These are phyloP conservation scores for Bolboschoenoplectus hybrid DNA, from an alignment of 202 grass and related monocot genomes.

Conservation along the genomic window DNA sequence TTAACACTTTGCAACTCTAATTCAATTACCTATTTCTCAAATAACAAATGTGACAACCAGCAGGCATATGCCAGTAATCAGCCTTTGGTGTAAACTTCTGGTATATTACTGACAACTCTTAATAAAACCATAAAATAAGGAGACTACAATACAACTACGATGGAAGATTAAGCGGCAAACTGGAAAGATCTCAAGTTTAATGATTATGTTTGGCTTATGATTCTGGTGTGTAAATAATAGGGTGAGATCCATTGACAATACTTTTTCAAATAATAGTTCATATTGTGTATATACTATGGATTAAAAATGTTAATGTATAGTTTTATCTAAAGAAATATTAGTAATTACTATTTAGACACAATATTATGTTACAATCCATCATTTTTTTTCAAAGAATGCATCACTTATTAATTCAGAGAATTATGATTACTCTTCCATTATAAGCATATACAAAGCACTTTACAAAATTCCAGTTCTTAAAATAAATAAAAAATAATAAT, in stretches of 20 bases:
- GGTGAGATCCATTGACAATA: too few species aligned
- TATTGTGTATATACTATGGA: too few species aligned
- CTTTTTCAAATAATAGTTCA: too few species aligned
- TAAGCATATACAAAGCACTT: background rate
- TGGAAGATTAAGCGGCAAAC: background rate
- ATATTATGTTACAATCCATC: background rate
- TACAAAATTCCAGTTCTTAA: background rate
- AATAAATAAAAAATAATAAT: background rate
- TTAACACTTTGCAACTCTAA: background rate
- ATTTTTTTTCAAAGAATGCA: background rate
- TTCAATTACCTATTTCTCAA: background rate
- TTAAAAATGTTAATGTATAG: background rate
- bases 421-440: background rate
- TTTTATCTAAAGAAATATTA: slow-evolving; percentile 8
- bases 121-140: background rate
- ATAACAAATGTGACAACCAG: background rate
- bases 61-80: background rate
- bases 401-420: slow-evolving; percentile 13
- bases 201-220: background rate
- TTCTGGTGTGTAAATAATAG: background rate
- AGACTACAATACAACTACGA: background rate
- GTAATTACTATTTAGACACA: background rate
- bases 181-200: background rate
- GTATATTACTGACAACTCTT: background rate
- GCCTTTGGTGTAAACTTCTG: background rate